A percentile compares a stretch with the other conserved stretches of the same genome.
phyloP scores from a whole-genome alignment of 352 stramenopile species.

The Pythium rishiriense region DNA sequence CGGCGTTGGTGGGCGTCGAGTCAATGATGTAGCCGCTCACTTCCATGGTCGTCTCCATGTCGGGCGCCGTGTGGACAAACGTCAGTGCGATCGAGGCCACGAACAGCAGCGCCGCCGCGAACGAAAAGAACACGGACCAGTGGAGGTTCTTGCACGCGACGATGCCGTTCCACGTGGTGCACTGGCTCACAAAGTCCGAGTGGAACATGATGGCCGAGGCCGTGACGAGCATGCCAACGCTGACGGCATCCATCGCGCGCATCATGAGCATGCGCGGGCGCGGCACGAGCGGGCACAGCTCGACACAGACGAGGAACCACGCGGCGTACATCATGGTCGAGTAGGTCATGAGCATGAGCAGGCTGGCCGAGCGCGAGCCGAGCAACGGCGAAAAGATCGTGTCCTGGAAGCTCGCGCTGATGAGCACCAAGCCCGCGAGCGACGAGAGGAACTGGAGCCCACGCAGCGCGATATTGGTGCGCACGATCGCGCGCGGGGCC shows the following conservation, averaged over 20 bases:
- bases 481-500: slow-evolving; percentile 7
- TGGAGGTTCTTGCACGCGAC: slow-evolving; percentile 43
- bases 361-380: slow-evolving; percentile 15
- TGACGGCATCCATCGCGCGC: slow-evolving; percentile 27
- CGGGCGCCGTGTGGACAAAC: slow-evolving; percentile 24
- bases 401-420: slow-evolving; percentile 14
- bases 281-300: slow-evolving; percentile 33
- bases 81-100: slow-evolving; percentile 36
- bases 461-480: slow-evolving; percentile 17
- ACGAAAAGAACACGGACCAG: slow-evolving; percentile 34
- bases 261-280: slow-evolving; percentile 33
- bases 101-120: slow-evolving; percentile 36
- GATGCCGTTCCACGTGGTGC: slow-evolving; percentile 33
- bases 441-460: slow-evolving; percentile 20
- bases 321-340: slow-evolving; percentile 32
- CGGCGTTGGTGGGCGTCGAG: slow-evolving; percentile 21
- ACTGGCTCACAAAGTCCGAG: slow-evolving; percentile 37
- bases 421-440: slow-evolving; percentile 7
- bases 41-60: neutral
- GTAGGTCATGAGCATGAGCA: slow-evolving; percentile 32
- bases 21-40: slow-evolving; percentile 18
- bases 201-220: neutral
- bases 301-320: slow-evolving; percentile 23
- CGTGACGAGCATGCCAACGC: slow-evolving; percentile 28
- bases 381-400: slow-evolving; percentile 12